Evolutionary conservation across 768 basidiomycete species (phyloP).

Genomic region (Serendipita indica): DNA sequence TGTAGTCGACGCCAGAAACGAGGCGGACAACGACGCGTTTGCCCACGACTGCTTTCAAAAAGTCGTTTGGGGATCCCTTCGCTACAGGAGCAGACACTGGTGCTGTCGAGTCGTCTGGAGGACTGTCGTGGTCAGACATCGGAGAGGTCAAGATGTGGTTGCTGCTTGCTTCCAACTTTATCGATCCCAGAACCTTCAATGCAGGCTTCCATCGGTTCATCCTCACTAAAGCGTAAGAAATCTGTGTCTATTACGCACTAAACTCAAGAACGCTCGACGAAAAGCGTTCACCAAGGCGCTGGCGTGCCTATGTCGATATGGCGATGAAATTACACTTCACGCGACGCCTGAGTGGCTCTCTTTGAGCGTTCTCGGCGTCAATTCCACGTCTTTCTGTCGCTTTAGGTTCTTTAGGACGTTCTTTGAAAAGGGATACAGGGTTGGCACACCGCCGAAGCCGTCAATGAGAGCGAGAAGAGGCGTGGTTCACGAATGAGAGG

Average conservation of each 20-base stretch:
- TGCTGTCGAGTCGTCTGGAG: constrained; percentile 20
- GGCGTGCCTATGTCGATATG: constrained; percentile 64
- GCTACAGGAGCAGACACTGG: constrained; percentile 33
- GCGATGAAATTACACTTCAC: constrained; percentile 61
- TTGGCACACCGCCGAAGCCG: not conserved
- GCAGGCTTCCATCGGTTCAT: not conserved
- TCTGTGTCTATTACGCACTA: not conserved
- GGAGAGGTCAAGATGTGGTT: not conserved
- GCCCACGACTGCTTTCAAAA: constrained; percentile 91
- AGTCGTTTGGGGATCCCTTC: constrained; percentile 80
- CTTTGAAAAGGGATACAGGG: constrained; percentile 46
- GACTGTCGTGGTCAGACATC: constrained; percentile 1
- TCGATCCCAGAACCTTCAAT: not conserved
- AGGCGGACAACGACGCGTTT: constrained; percentile 86
- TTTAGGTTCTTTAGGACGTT: constrained; percentile 55
- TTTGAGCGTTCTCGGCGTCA: constrained; percentile 62
- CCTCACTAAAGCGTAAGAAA: constrained; percentile 1
- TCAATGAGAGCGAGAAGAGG: constrained; percentile 6
- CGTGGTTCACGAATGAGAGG: constrained; percentile 12
- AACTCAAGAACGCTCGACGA: not conserved
- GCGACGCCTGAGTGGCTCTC: constrained; percentile 46
- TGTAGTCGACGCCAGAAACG: constrained; percentile 85
- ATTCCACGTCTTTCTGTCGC: constrained; percentile 68
- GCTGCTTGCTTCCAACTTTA: not conserved
- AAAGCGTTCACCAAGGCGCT: constrained; percentile 62